These are phyloP conservation scores for Penicillium vulpinum DNA, from an alignment of 2,329 filamentous ascomycete genomes.

Conservation along the genomic window DNA sequence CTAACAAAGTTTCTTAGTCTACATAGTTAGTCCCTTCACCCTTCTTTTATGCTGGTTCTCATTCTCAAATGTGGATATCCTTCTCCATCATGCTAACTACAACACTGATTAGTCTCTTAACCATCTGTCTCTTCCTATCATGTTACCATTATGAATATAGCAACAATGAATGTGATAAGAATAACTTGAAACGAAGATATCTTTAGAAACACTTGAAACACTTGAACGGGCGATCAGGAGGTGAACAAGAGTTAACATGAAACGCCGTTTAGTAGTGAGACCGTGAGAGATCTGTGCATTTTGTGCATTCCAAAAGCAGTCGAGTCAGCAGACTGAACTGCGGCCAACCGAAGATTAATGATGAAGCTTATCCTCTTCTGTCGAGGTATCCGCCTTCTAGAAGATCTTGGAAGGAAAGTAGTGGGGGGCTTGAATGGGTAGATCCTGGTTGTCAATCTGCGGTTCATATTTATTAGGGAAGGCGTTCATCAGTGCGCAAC, in stretches of 20 bases:
- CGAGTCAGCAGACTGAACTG: slow-evolving; percentile 7
- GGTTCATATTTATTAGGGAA: not conserved
- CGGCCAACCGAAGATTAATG: not conserved
- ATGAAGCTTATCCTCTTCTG: slow-evolving; percentile 1
- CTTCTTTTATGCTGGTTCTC: not conserved
- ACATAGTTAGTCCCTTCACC: not conserved
- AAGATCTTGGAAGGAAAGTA: not conserved
- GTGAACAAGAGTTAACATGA: slow-evolving; percentile 1
- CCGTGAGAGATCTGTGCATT: not conserved
- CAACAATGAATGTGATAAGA: slow-evolving; percentile 4
- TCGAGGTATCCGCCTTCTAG: not conserved
- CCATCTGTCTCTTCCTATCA: not conserved
- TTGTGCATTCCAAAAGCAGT: not conserved
- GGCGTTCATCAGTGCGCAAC: not conserved
- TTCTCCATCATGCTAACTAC: not conserved
- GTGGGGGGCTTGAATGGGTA: not conserved
- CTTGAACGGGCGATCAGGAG: not conserved
- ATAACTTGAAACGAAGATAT: slow-evolving; percentile 14
- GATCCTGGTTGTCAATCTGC: slow-evolving; percentile 17
- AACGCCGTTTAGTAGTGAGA: slow-evolving; percentile 9
- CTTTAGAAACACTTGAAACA: slow-evolving; percentile 12
- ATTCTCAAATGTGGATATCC: not conserved
- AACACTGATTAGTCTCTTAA: not conserved
- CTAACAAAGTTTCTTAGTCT: not conserved
- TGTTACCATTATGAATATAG: slow-evolving; percentile 2